Base-by-base conservation (phyloP, 2,329 filamentous ascomycete species). In the Trichophyton rubrum region DNA sequence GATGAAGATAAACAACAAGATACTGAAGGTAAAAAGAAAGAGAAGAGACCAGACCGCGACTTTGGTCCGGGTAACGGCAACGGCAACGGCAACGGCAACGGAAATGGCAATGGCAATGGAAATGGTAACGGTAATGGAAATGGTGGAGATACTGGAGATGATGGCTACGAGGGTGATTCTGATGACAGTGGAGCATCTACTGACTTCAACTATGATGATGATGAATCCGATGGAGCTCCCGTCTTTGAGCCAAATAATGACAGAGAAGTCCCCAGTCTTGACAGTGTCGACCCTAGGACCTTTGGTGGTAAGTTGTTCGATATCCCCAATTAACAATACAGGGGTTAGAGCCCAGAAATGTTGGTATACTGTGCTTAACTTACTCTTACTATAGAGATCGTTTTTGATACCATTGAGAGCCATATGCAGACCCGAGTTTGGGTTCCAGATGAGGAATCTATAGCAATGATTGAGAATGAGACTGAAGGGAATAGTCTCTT, bases 121-220 rank as follows among this genome's bases (percentile, higher is more conserved):
- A 51, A 51, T 11, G 45, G 45, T 24, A 13, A 11, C 3, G 33
- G 33, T 3, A 4, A 49, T 15, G 45, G 45, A 51, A 13, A 24
- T 7, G 24, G 24, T 27, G 45, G 45, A 8, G 45, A 24, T 15
- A 11, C 9, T 27, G 45, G 45, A 6, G 9, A 51, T 51, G 45
- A 51, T 27, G 20, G 45, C 13, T 51, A 51, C 20, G 45, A 51
- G 13, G 38, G 30, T 15, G 57, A 33, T 15, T 15, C 43, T 33
- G 45, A 59, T 43, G 41, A 51, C 17, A 35, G 40, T 38, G 40
- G 41, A 38, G 57, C 38, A 1, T 35, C 13, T 30, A 38, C 27
- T 17, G 60, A 61, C 13, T 62, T 45, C n/a, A 43, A 62, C 13
- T 63, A 62, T 45, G 62, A 58, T 20, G 62, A 63, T 38, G 22